A percentile compares a stretch with the other conserved stretches of the same genome.
Evolutionary conservation across 2,329 filamentous ascomycete genomes (phyloP).

Genomic region (Fusarium ambrosium): DNA sequence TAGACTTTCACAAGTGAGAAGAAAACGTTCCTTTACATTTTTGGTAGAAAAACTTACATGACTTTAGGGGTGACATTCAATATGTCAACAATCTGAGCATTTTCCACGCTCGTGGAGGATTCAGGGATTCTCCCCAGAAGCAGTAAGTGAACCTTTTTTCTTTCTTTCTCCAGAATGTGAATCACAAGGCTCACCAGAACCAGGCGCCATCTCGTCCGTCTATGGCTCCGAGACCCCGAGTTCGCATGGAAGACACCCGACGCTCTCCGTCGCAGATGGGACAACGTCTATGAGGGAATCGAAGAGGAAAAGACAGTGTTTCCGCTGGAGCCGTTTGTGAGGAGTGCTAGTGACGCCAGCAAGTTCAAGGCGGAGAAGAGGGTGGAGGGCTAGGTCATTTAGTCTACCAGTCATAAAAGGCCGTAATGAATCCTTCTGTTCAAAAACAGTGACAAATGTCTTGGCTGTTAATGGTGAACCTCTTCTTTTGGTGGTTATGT

Average conservation of each 20-base stretch:
- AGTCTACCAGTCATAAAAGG: background rate
- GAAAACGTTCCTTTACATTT: background rate
- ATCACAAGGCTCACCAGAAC: background rate
- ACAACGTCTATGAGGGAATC: constrained; percentile 66
- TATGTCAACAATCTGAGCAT: constrained; percentile 69
- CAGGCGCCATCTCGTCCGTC: constrained; percentile 61
- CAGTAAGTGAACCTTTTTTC: constrained; percentile 52
- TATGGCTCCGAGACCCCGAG: constrained; percentile 65
- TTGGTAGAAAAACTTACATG: background rate
- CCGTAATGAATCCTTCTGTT: background rate
- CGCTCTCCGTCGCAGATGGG: constrained; percentile 62
- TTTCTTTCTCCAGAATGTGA: background rate
- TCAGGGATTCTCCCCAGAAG: constrained; percentile 59
- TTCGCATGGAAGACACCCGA: constrained; percentile 63
- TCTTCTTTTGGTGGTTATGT: background rate
- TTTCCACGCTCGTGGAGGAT: constrained; percentile 66
- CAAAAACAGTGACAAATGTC: background rate
- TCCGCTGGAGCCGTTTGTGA: constrained; percentile 64
- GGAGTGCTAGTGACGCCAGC: constrained; percentile 43
- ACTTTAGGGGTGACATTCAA: constrained; percentile 62
- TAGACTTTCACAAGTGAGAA: constrained; percentile 58
- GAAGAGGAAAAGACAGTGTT: constrained; percentile 66
- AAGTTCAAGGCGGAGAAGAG: constrained; percentile 22
- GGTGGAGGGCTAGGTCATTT: background rate
- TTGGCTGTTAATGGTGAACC: background rate